Percentiles rank a stretch among this genome's conserved stretches.
Evolutionary conservation across 2,329 filamentous ascomycete genomes (phyloP).

Genomic region (Simplicillium sp.): DNA sequence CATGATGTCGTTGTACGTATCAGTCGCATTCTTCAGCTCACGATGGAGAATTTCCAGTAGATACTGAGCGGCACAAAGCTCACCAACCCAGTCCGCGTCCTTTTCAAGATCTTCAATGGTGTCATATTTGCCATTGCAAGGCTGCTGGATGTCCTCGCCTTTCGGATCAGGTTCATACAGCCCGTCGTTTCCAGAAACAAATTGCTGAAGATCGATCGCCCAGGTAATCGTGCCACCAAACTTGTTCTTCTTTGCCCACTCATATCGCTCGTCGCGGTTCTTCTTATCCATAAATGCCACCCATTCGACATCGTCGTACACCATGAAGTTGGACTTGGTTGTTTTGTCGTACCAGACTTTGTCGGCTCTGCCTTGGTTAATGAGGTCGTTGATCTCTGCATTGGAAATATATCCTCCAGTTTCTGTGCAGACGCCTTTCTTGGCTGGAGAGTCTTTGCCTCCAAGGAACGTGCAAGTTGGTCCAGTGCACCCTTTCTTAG

Average conservation of each 20-base stretch:
- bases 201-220: constrained; percentile 7
- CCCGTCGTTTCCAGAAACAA: too few relatives aligned
- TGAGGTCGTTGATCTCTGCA: constrained; percentile 17
- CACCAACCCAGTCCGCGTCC: background rate
- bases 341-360: too few relatives aligned
- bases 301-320: constrained; percentile 10
- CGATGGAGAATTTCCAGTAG: background rate
- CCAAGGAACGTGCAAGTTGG: constrained; percentile 16
- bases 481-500: constrained; percentile 13
- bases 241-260: constrained; percentile 5
- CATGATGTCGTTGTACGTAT: constrained; percentile 8
- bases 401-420: constrained; percentile 19
- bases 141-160: background rate
- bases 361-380: background rate
- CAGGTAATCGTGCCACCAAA: constrained; percentile 8
- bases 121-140: background rate
- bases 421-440: constrained; percentile 15
- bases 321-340: constrained; percentile 7
- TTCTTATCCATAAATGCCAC: constrained; percentile 5
- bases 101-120: background rate
- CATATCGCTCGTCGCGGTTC: constrained; percentile 2
- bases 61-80: background rate
- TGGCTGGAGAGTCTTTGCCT: constrained; percentile 9
- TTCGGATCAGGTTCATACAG: too few relatives aligned
- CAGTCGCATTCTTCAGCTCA: constrained; percentile 4